These are phyloP conservation scores for Solanum okadae DNA, from an alignment of 257 asterid species.

Conservation along the genomic window DNA sequence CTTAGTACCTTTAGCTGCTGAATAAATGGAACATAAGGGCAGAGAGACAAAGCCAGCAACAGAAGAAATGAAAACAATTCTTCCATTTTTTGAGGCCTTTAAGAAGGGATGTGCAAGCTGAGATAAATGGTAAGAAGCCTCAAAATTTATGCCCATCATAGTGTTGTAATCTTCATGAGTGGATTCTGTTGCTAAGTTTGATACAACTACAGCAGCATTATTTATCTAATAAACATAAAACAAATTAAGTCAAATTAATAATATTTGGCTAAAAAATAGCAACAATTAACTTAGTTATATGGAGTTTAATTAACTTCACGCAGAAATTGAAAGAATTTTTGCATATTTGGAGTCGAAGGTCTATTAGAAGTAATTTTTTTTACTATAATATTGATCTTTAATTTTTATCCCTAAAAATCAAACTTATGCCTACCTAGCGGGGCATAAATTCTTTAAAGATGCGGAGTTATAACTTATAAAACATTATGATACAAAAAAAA, in stretches of 20 bases:
- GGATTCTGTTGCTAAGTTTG: conserved; percentile 4
- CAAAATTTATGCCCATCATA: conserved; percentile 11
- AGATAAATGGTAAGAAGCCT: conserved; percentile 16
- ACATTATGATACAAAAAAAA: too few species aligned
- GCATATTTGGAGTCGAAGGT: background rate
- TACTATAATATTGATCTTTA: too few species aligned
- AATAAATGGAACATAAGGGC: conserved; percentile 9
- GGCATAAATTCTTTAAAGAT: background rate
- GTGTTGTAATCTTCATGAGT: conserved; percentile 10
- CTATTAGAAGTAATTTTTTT: background rate
- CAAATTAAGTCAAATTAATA: background rate
- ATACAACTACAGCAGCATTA: conserved; percentile 10
- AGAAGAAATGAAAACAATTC: conserved; percentile 21
- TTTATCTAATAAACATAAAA: conserved; percentile 5
- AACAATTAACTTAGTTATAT: too few species aligned
- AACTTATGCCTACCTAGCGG: too few species aligned
- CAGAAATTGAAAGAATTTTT: background rate
- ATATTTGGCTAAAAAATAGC: background rate
- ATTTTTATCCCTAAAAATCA: too few species aligned
- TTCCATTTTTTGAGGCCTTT: conserved; percentile 15
- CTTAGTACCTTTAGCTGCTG: conserved; percentile 18
- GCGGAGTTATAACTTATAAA: too few species aligned
- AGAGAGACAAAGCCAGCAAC: conserved; percentile 10
- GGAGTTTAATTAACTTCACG: too few species aligned
- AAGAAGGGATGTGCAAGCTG: conserved; percentile 23